Percentiles rank a stretch among this genome's conserved stretches.
Evolutionary conservation across 495 filamentous ascomycete species (phyloP).

Genomic region (Terfezia boudieri): DNA sequence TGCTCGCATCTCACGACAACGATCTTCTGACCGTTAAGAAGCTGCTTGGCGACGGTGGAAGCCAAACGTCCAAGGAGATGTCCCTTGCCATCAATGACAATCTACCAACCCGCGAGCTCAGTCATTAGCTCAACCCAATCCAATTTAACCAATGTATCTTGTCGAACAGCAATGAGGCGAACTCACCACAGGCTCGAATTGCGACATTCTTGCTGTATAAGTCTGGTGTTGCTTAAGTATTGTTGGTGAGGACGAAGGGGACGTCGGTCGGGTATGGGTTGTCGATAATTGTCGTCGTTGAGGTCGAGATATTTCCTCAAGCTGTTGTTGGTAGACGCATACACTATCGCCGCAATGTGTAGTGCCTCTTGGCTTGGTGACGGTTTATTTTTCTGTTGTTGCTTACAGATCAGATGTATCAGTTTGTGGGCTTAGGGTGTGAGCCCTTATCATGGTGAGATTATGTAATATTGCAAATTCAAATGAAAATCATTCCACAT

Average conservation of each 20-base stretch:
- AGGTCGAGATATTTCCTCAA: not conserved
- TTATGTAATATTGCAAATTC: too few species aligned
- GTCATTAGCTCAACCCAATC: conserved; percentile 3
- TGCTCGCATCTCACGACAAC: conserved; percentile 96
- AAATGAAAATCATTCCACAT: too few species aligned
- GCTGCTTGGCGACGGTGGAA: conserved; percentile 97
- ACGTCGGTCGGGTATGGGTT: not conserved
- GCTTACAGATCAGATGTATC: not conserved
- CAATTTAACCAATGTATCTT: not conserved
- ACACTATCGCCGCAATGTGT: not conserved
- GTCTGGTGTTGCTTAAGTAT: not conserved
- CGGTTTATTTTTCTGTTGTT: not conserved
- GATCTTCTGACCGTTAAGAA: conserved; percentile 98
- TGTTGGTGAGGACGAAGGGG: not conserved
- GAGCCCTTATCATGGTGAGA: not conserved
- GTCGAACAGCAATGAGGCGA: conserved; percentile 3
- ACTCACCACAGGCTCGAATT: conserved; percentile 93
- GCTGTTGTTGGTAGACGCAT: not conserved
- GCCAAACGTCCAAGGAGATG: conserved; percentile 97
- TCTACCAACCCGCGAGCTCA: conserved; percentile 26
- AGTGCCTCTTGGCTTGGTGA: not conserved
- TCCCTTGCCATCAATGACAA: conserved; percentile 99
- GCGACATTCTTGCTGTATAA: conserved; percentile 61
- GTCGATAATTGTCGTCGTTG: not conserved
- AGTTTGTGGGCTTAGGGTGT: not conserved